Base-by-base conservation (phyloP, 1,284 basidiomycete genomes). In the Afroboletus lepidellus region DNA sequence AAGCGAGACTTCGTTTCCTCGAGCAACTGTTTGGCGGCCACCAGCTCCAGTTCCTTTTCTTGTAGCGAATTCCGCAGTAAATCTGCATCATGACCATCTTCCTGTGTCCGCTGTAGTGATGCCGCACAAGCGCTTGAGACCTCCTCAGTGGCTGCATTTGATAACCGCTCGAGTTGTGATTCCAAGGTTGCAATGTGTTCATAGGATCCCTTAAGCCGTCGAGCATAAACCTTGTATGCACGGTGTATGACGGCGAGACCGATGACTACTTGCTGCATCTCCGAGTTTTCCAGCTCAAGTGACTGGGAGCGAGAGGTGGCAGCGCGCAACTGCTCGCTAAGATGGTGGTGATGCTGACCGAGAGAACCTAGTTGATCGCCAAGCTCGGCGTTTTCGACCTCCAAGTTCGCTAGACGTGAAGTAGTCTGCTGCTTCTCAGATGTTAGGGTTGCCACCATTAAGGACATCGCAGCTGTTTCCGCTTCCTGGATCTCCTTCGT, bases 221-320 rank as follows among this genome's bases (percentile, higher is more conserved):
- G 55, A 39, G 32, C 13, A 33, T 43, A 56, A 43, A 56, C 45
- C 47, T 53, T 57, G 54, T 67, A 57, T 44, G 41, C 46, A 18
- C 41, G 55, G 18, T 68, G 66, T 6, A 70, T 47, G 27, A 63
- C 47, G 5, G 72, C 67, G 11, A 77, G 65, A 25, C 72, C 67
- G 32, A 73, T 46, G 12, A 67, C 57, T 3, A 60, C 59, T 23
- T 71, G 62, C 20, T 57, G 62, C 18, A 58, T 48, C 38, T 68
- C 63, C 24, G 51, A 50, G 20, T 36, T 46, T 25, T 58, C 48
- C 11, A 46, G 36, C 29, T 62, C 51, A 12, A 57, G 57, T 13
- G 43, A 52, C 15, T 43, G 38, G 9, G 56, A 53, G 8, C 46
- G 54, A 21, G 52, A 56, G 41, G 20, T 11, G 20, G 39, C 29